Evolutionary conservation across 2,329 filamentous ascomycete genomes (phyloP).

Genomic region (Neopestalotiopsis sp.): DNA sequence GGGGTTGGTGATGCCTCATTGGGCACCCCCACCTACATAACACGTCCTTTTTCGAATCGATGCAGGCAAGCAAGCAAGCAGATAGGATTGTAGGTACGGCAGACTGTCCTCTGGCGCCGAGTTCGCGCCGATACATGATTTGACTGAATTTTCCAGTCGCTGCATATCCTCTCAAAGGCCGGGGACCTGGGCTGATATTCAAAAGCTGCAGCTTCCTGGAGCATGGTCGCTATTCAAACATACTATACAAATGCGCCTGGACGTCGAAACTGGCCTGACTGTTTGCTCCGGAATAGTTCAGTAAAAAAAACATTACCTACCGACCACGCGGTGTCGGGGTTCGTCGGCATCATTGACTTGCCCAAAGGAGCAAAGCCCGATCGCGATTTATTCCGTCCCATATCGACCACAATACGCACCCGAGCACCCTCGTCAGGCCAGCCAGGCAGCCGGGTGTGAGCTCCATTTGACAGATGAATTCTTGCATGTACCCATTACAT

Average conservation of each 20-base stretch:
- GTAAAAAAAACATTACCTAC: background rate
- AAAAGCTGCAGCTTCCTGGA: background rate
- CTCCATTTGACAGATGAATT: background rate
- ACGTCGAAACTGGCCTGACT: background rate
- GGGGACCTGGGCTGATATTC: no score
- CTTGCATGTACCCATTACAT: background rate
- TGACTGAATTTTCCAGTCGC: background rate
- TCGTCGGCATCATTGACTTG: background rate
- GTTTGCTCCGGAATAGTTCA: background rate
- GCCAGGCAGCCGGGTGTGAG: background rate
- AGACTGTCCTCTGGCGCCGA: slow-evolving; percentile 7
- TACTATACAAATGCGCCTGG: background rate
- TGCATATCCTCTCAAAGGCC: background rate
- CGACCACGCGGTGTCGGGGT: background rate
- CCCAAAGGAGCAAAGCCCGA: background rate
- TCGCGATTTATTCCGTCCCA: background rate
- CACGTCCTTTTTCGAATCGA: background rate
- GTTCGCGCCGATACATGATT: slow-evolving; percentile 17
- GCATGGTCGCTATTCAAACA: no score
- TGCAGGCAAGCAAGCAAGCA: background rate
- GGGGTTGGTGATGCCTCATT: background rate
- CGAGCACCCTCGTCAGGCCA: no score
- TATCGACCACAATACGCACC: background rate
- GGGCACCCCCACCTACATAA: background rate
- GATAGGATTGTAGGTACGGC: no score